These are phyloP conservation scores for Colletotrichum phormii DNA, from an alignment of 2,329 filamentous ascomycete species.

Conservation along the genomic window DNA sequence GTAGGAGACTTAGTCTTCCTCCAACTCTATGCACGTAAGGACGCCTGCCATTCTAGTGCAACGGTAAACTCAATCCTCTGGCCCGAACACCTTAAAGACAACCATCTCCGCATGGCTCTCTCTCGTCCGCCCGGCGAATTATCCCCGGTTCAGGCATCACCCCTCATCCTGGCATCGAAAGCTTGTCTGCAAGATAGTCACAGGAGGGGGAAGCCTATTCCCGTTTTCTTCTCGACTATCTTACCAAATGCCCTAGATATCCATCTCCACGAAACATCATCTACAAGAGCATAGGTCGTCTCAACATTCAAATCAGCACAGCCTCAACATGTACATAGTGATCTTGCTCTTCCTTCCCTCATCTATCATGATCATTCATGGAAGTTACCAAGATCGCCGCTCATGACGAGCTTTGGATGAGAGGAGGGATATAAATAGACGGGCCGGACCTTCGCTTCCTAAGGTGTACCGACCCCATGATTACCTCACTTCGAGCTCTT, in stretches of 20 bases:
- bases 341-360: background rate
- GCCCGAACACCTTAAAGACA: background rate
- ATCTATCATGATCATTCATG: background rate
- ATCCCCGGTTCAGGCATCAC: background rate
- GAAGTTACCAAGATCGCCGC: no score
- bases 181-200: background rate
- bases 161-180: background rate
- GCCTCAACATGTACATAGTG: background rate
- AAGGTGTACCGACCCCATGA: background rate
- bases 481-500: background rate
- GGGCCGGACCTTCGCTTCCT: background rate
- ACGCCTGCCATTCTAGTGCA: background rate
- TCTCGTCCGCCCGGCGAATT: background rate
- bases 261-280: background rate
- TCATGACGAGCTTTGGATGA: background rate
- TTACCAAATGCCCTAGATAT: background rate
- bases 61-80: background rate
- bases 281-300: background rate
- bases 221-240: no score
- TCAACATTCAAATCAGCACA: background rate
- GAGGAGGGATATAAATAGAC: no score
- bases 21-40: background rate
- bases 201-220: background rate
- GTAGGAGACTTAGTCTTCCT: background rate
- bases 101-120: no score